Base-by-base conservation (phyloP, 352 stramenopile species). In the Globisporangium abappressorium region DNA sequence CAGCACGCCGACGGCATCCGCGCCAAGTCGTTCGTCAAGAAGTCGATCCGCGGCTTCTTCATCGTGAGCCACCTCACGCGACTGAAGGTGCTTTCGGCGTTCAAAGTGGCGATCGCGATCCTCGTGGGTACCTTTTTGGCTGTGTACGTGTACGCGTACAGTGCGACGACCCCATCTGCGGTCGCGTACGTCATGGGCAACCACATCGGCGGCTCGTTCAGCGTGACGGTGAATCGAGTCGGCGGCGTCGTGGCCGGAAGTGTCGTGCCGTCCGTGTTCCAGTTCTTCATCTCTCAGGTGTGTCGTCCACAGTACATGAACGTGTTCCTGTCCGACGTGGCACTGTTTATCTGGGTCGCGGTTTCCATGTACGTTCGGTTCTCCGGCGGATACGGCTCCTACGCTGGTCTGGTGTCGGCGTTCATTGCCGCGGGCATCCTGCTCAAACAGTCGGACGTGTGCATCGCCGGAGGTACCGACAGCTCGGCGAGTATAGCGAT, bases 121-220 rank as follows among this genome's bases (percentile, higher is more conserved):
- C 69, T 90, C 47, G 76, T 82, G 54, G 86, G 80, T 55, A 84
- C 80, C 18, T 86, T 92, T 57, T 65, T 94, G 20, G 79, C 81
- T 0, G 83, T 94, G 22, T 92, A 92, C 67, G 71, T 92, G 0
- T 94, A 92, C 71, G 81, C 71, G 36, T 94, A 89, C 70, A 89
- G 79, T 47, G 76, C 72, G 11, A 93, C 84, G 24, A 85, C 82
- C 2, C 83, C 87, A 0, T 75, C 74, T 0, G 76, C 84, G 0
- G 73, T 94, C 9, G 84, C 83, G 0, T 93, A 91, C 74, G 81
- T 94, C 57, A 93, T 94, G 82, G 82, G 87, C 3, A 92, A 88
- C 54, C 74, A 87, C 64, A 83, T 94, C 54, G 87, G 87, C 38
- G 84, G 85, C 12, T 92, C 83, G 1, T 94, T 94, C 65, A 87